A percentile compares a stretch with the other conserved stretches of the same genome.
Evolutionary conservation across 352 stramenopile species (phyloP).

Genomic region (Phytophthora quininea): DNA sequence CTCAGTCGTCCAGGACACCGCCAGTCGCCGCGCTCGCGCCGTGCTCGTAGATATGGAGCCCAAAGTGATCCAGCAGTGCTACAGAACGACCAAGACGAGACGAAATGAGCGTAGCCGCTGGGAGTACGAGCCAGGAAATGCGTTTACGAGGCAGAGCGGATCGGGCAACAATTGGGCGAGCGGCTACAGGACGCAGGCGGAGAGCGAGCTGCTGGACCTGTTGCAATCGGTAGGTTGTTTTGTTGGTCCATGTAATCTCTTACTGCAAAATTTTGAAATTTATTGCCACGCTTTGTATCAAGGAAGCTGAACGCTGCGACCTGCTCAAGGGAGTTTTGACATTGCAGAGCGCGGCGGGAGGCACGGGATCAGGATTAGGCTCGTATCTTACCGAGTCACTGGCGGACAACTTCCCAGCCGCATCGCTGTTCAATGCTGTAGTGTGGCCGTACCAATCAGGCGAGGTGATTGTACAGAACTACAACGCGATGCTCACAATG

Average conservation of each 20-base stretch:
- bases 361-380: constrained; percentile 87
- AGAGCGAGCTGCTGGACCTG: constrained; percentile 55
- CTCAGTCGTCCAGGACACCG: constrained; percentile 29
- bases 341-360: constrained; percentile 86
- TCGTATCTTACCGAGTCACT: constrained; percentile 83
- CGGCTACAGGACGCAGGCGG: constrained; percentile 54
- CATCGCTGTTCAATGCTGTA: constrained; percentile 68
- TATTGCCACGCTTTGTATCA: neutral
- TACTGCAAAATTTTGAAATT: neutral
- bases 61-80: constrained; percentile 69
- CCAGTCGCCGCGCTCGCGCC: constrained; percentile 45
- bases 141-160: constrained; percentile 64
- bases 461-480: constrained; percentile 91
- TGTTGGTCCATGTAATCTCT: neutral
- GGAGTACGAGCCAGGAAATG: constrained; percentile 52
- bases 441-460: constrained; percentile 87
- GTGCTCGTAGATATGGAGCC: constrained; percentile 88
- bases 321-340: constrained; percentile 71
- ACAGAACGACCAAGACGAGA: constrained; percentile 16
- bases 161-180: constrained; percentile 86
- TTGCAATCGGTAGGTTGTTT: constrained; percentile 44
- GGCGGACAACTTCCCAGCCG: constrained; percentile 61
- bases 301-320: constrained; percentile 81
- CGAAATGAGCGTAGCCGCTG: constrained; percentile 21
- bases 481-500: constrained; percentile 90